Percentiles rank a stretch among this genome's conserved stretches.
Conservation (phyloP, 192 early-diverging fungal species). For the Geosiphon pyriformis region DNA sequence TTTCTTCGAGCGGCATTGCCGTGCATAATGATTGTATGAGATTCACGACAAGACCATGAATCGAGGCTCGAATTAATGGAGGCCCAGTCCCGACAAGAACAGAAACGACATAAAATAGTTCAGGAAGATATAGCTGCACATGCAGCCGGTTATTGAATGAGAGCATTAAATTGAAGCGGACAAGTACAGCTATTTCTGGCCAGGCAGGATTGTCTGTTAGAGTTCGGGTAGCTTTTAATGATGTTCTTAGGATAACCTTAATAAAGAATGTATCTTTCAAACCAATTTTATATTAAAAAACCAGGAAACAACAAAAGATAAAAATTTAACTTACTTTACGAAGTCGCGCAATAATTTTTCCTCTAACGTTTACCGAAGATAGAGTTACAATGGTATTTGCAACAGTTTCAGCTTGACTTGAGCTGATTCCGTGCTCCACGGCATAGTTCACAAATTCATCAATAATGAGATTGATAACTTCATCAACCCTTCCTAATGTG, state of each 20-base stretch:
- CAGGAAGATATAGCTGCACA: constrained; percentile 74
- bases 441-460: constrained; percentile 77
- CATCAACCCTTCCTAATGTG: constrained; percentile 71
- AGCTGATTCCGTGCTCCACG: constrained; percentile 72
- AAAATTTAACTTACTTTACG: constrained; percentile 51
- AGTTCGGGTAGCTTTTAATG: constrained; percentile 60
- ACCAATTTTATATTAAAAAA: too few species aligned
- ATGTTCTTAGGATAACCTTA: constrained; percentile 70
- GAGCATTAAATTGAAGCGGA: constrained; percentile 83
- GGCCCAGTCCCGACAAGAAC: constrained; percentile 82
- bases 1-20: constrained; percentile 50
- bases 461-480: constrained; percentile 72
- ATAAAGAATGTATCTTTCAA: too few species aligned
- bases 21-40: constrained; percentile 80
- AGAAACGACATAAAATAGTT: constrained; percentile 80
- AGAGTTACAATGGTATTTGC: constrained; percentile 83
- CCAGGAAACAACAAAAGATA: neutral
- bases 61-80: constrained; percentile 75
- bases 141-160: constrained; percentile 79
- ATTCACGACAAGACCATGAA: constrained; percentile 93
- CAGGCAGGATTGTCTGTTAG: constrained; percentile 81
- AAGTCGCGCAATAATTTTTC: constrained; percentile 75
- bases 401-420: constrained; percentile 74
- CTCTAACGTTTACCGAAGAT: constrained; percentile 71
- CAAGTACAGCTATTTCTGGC: constrained; percentile 88